phyloP scores from a whole-genome alignment of 2,329 filamentous ascomycete genomes.

The Sporothrix protearum region DNA sequence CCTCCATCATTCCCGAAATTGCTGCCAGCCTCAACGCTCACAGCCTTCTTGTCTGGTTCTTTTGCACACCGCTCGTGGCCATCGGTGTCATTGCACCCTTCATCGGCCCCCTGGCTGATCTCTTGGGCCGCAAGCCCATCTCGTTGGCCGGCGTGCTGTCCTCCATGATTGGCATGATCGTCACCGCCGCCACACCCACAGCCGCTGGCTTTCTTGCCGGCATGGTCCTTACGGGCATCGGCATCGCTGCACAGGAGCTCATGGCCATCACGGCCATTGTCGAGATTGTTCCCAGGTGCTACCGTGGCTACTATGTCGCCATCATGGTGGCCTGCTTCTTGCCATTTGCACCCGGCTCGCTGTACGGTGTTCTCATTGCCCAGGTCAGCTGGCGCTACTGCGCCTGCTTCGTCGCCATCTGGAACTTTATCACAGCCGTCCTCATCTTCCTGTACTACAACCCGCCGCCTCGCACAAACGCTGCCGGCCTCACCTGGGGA shows the following conservation, averaged over 20 bases:
- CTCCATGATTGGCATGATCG: slow-evolving; percentile 13
- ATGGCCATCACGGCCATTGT: slow-evolving; percentile 17
- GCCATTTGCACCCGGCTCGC: slow-evolving; percentile 5
- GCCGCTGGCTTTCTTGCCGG: neutral
- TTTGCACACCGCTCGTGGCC: neutral
- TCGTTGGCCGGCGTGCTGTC: slow-evolving; percentile 6
- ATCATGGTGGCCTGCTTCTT: slow-evolving; percentile 8
- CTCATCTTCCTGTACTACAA: slow-evolving; percentile 13
- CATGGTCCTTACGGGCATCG: neutral
- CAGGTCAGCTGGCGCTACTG: slow-evolving; percentile 11
- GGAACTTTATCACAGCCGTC: slow-evolving; percentile 1
- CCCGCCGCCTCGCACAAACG: slow-evolving; percentile 13
- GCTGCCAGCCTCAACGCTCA: neutral
- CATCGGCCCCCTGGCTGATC: slow-evolving; percentile 8
- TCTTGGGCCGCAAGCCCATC: slow-evolving; percentile 14
- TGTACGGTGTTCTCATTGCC: slow-evolving; percentile 6
- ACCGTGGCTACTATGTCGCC: slow-evolving; percentile 14
- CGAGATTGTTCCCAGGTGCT: slow-evolving; percentile 7
- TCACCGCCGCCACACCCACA: neutral
- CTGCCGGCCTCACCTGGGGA: neutral
- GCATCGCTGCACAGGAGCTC: slow-evolving; percentile 13
- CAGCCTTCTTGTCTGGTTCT: slow-evolving; percentile 1
- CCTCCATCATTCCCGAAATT: neutral
- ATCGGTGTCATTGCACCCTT: slow-evolving; percentile 9
- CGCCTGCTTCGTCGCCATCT: neutral